phyloP scores from a whole-genome alignment of 257 asterid genomes.

The Gentiana macrophylla region DNA sequence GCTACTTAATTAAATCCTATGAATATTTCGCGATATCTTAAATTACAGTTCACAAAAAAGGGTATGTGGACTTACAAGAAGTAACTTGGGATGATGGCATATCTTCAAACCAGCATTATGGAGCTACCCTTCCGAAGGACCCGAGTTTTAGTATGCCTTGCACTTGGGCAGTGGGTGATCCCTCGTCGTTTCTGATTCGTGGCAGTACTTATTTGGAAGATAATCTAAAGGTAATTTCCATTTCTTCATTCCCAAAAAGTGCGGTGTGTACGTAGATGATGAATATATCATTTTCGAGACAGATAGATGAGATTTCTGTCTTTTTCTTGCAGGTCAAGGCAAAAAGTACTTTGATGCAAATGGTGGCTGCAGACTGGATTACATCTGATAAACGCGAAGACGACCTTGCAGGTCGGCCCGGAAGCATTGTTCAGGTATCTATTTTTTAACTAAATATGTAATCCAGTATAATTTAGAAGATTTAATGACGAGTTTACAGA shows the following conservation, averaged over 20 bases:
- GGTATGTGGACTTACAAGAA: constrained; percentile 55
- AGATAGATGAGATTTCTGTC: too few species aligned
- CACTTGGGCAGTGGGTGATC: constrained; percentile 64
- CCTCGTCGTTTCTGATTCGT: constrained; percentile 61
- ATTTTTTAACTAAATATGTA: neutral
- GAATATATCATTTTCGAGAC: too few species aligned
- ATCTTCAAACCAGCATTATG: constrained; percentile 24
- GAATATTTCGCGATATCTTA: neutral
- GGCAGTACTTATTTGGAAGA: constrained; percentile 55
- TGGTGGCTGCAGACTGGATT: constrained; percentile 87
- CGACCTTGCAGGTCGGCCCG: constrained; percentile 57
- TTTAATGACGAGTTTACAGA: neutral
- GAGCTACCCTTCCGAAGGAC: constrained; percentile 65
- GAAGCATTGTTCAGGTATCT: constrained; percentile 74
- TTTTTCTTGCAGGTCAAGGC: constrained; percentile 42
- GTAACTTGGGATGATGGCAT: constrained; percentile 37
- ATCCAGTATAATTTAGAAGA: neutral
- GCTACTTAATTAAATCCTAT: too few species aligned
- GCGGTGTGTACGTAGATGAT: too few species aligned
- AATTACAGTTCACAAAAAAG: constrained; percentile 53
- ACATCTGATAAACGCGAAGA: constrained; percentile 68
- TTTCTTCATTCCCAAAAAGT: neutral
- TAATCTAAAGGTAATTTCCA: constrained; percentile 37
- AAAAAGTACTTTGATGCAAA: constrained; percentile 50
- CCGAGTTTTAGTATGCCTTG: constrained; percentile 37